Conservation (phyloP, 2,329 filamentous ascomycete genomes). For the Cordyceps cicadae region DNA sequence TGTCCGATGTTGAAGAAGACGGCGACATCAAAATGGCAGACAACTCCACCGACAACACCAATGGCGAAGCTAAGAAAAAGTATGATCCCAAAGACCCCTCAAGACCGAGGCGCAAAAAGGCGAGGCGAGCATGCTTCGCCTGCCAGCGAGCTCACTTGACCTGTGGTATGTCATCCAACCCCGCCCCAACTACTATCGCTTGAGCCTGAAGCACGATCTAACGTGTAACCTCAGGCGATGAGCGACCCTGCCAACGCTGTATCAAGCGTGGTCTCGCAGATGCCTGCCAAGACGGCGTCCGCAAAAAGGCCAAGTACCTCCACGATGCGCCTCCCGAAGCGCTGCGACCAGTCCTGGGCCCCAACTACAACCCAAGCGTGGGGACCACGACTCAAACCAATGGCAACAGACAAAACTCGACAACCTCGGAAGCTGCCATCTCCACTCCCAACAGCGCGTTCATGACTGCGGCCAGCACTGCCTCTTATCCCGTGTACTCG, state of each 20-base stretch:
- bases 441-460: conserved; percentile 34
- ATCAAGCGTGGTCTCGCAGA: conserved; percentile 89
- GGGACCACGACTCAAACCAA: conserved; percentile 35
- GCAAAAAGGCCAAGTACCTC: conserved; percentile 98
- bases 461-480: conserved; percentile 38
- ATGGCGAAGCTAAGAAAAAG: conserved; percentile 55
- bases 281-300: conserved; percentile 87
- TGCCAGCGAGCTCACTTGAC: conserved; percentile 96
- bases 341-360: conserved; percentile 73
- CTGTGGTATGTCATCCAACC: conserved; percentile 66
- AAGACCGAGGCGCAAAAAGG: conserved; percentile 89
- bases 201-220: conserved; percentile 18
- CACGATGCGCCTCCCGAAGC: conserved; percentile 91
- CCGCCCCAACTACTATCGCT: neutral
- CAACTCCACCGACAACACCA: conserved; percentile 41
- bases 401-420: conserved; percentile 36
- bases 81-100: conserved; percentile 81
- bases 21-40: conserved; percentile 39
- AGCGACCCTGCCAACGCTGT: conserved; percentile 86
- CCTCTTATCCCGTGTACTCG: conserved; percentile 45
- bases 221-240: conserved; percentile 55
- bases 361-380: conserved; percentile 55
- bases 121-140: conserved; percentile 87
- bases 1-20: conserved; percentile 54
- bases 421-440: conserved; percentile 38